Base-by-base conservation (phyloP, 2,329 filamentous ascomycete genomes). In the Cladosporium oxysporum region DNA sequence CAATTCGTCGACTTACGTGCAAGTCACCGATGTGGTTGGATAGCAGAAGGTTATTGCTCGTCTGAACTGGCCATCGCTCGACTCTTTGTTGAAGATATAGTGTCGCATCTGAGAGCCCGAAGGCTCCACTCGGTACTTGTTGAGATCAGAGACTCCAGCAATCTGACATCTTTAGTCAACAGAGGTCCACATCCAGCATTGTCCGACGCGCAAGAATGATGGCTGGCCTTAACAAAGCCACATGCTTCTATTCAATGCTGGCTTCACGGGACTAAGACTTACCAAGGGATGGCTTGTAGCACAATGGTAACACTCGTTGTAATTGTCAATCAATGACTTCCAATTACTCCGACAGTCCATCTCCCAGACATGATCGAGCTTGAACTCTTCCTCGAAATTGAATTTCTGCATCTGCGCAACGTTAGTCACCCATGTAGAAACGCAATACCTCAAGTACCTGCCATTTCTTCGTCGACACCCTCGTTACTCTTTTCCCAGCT, bases 251-350 rank as follows among this genome's bases (percentile, higher is more conserved):
- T 16, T 29, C 5, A 23, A 16, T 53, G 26, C 18, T 31, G 2
- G 10, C 26, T 18, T 18, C 14, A 16, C 16, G 53, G 16, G 53
- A 57, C n/a, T 31, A 31, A 57, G 53, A 37, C 53, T 35, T 35
- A 57, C 53, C 58, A 84, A 82, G 2, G 85, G 84, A 69, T 87
- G 85, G 2, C 84, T 82, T 1, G 82, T 83, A 65, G 82, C 81
- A 77, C 84, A 87, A 77, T 87, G 85, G 70, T 88, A 88, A 70
- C 85, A 87, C 72, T 86, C 85, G 72, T 88, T 88, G 78, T 87
- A 88, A 78, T 88, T 87, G 71, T 88, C 85, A 3, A 82, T 80
- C 35, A 86, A 72, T 10, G 5, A 81, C 81, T 87, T 87, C 84
- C 85, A 87, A 76, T 86, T 86, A 72, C 81, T 84, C 28, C 82